Conservation (phyloP, 768 basidiomycete species). For the Boletus vermiculosoides region DNA sequence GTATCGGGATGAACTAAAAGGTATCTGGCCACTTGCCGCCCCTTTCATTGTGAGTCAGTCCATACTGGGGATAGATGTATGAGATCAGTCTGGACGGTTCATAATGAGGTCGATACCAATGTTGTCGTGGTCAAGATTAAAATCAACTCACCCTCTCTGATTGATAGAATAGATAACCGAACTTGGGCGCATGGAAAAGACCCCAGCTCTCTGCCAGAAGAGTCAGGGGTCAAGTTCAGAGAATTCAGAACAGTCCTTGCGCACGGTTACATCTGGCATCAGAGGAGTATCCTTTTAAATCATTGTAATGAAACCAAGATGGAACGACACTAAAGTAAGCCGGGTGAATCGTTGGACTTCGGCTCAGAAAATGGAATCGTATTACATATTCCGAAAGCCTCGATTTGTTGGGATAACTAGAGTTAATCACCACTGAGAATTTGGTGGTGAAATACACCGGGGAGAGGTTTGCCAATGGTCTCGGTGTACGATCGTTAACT, state of each 20-base stretch:
- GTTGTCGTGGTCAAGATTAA: constrained; percentile 2
- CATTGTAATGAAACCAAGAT: background rate
- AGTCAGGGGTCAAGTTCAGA: background rate
- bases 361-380: background rate
- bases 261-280: background rate
- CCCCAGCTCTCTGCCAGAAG: background rate
- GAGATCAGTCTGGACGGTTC: constrained; percentile 5
- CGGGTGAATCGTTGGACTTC: background rate
- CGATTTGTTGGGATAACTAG: background rate
- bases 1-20: background rate
- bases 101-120: background rate
- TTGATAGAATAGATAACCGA: background rate
- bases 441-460: background rate
- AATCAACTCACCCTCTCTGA: background rate
- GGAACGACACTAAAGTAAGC: background rate
- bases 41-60: constrained; percentile 14
- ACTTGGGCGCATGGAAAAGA: background rate
- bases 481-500: no score
- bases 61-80: background rate
- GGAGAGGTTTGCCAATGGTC: background rate
- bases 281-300: background rate
- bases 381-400: no score
- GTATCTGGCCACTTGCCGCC: background rate
- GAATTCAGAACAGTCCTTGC: background rate
- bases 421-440: background rate